phyloP scores from a whole-genome alignment of 805 yeast species.

The Pichia scutulata region DNA sequence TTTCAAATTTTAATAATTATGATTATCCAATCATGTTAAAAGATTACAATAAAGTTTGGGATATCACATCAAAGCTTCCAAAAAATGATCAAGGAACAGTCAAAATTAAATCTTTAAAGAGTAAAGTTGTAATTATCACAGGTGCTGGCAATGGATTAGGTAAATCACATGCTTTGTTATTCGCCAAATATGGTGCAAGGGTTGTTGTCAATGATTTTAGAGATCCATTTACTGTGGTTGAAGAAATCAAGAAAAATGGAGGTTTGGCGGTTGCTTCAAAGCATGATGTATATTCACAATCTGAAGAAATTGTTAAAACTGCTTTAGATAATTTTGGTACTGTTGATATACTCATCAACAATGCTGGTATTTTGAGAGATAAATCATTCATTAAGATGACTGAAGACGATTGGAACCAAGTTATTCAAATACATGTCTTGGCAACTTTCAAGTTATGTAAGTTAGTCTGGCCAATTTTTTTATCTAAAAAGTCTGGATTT shows the following conservation, averaged over 20 bases:
- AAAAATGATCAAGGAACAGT: slow-evolving; percentile 47
- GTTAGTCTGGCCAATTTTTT: slow-evolving; percentile 88
- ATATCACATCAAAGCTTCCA: slow-evolving; percentile 43
- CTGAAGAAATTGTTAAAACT: slow-evolving; percentile 66
- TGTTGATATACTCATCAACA: slow-evolving; percentile 79
- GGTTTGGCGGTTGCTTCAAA: slow-evolving; percentile 71
- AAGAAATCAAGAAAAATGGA: slow-evolving; percentile 64
- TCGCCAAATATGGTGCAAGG: slow-evolving; percentile 89
- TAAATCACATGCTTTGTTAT: slow-evolving; percentile 74
- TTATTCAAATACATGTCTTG: slow-evolving; percentile 69
- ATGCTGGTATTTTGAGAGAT: slow-evolving; percentile 93
- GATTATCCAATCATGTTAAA: slow-evolving; percentile 68
- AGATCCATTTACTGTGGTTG: slow-evolving; percentile 66
- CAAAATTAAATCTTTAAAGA: slow-evolving; percentile 55
- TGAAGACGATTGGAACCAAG: slow-evolving; percentile 75
- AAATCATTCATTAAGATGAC: slow-evolving; percentile 79
- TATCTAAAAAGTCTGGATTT: slow-evolving; percentile 70
- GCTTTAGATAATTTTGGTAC: slow-evolving; percentile 74
- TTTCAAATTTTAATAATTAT: slow-evolving; percentile 52
- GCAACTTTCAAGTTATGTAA: slow-evolving; percentile 79
- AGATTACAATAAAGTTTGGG: slow-evolving; percentile 58
- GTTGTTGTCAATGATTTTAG: slow-evolving; percentile 88
- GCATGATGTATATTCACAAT: slow-evolving; percentile 72
- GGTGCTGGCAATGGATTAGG: slow-evolving; percentile 97
- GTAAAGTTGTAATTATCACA: slow-evolving; percentile 82